phyloP scores from a whole-genome alignment of 768 basidiomycete species.

The Lactifluus rugatus region DNA sequence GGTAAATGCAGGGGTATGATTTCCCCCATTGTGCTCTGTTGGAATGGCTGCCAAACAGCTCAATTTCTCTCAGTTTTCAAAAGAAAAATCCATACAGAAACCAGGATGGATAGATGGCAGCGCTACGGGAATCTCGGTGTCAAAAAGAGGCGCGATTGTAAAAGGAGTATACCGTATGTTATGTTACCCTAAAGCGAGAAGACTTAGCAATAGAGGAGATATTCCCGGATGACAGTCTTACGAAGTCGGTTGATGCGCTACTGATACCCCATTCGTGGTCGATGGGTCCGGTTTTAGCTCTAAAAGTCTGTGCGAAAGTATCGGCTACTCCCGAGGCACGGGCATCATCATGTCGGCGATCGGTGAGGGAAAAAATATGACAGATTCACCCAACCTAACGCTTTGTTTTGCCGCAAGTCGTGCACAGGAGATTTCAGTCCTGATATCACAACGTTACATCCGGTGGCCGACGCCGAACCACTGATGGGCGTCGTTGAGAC shows the following conservation, averaged over 20 bases:
- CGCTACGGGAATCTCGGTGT: conserved; percentile 23
- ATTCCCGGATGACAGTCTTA: conserved; percentile 30
- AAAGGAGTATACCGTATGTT: conserved; percentile 46
- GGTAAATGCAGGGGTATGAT: conserved; percentile 67
- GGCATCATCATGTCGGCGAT: background rate
- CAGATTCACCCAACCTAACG: conserved; percentile 35
- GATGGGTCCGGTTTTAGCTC: conserved; percentile 50
- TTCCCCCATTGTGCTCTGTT: conserved; percentile 59
- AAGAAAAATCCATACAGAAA: conserved; percentile 36
- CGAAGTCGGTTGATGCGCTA: conserved; percentile 76
- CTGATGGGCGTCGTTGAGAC: conserved; percentile 27
- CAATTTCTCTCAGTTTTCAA: background rate
- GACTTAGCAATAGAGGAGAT: background rate
- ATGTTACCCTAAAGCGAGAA: conserved; percentile 49
- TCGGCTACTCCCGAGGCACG: conserved; percentile 33
- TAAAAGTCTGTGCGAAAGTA: conserved; percentile 53
- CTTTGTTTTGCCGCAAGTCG: conserved; percentile 62
- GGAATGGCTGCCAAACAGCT: conserved; percentile 52
- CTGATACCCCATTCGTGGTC: conserved; percentile 60
- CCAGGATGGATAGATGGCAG: conserved; percentile 68
- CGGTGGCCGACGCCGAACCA: conserved; percentile 59
- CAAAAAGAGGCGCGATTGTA: background rate
- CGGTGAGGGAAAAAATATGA: background rate
- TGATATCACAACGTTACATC: conserved; percentile 42
- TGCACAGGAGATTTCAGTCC: conserved; percentile 27